Conservation (phyloP, 768 basidiomycete species). For the Dictyophora rubrovolvata region DNA sequence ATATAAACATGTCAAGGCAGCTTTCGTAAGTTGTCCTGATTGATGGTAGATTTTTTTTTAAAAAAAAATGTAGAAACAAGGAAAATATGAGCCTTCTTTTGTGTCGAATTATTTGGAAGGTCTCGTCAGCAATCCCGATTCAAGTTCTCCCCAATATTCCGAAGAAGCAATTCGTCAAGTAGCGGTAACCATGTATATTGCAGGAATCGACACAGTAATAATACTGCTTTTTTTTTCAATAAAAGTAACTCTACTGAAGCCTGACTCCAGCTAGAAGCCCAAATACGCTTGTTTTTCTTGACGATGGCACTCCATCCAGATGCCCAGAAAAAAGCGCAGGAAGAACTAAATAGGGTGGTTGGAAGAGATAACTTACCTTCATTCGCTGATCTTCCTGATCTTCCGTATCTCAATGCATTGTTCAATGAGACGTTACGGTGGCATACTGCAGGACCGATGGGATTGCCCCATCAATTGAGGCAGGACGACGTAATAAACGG, state of each 20-base stretch:
- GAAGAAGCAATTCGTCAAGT: constrained; percentile 2
- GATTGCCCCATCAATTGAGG: constrained; percentile 19
- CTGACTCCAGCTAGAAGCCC: constrained; percentile 2
- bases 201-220: constrained; percentile 1
- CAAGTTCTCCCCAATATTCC: background rate
- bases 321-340: constrained; percentile 13
- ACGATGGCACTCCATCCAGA: constrained; percentile 18
- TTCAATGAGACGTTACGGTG: constrained; percentile 19
- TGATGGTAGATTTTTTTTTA: background rate
- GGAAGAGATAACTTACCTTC: constrained; percentile 16
- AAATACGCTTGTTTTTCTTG: constrained; percentile 10
- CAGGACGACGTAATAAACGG: constrained; percentile 24
- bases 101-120: constrained; percentile 8
- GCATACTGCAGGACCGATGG: constrained; percentile 14
- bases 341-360: constrained; percentile 13
- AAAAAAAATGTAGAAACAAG: constrained; percentile 14
- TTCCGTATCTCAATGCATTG: constrained; percentile 20
- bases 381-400: constrained; percentile 14
- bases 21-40: no score
- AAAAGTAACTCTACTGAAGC: background rate
- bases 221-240: background rate
- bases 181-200: background rate
- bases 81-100: constrained; percentile 19
- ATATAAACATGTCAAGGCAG: no score
- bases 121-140: background rate